phyloP scores from a whole-genome alignment of 495 filamentous ascomycete genomes.

The Xylaria nigripes region DNA sequence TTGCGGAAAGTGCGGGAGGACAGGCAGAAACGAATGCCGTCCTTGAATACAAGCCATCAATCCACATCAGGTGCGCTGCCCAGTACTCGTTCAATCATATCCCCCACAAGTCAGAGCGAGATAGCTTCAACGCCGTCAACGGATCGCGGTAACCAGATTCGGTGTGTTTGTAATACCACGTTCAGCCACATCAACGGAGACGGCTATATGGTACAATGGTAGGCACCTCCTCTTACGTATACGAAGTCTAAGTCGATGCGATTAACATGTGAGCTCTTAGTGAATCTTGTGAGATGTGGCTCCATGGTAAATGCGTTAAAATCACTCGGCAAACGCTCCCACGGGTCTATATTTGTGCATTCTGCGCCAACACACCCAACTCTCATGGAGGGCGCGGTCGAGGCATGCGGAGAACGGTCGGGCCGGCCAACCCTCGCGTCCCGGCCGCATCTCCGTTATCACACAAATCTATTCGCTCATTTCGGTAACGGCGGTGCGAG shows the following conservation, averaged over 20 bases:
- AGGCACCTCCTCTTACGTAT: constrained; percentile 10
- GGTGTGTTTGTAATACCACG: constrained; percentile 62
- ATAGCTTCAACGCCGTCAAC: constrained; percentile 60
- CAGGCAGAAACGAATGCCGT: constrained; percentile 40
- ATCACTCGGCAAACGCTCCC: constrained; percentile 58
- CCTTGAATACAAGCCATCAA: constrained; percentile 25
- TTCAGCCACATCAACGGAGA: constrained; percentile 45
- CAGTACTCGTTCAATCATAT: constrained; percentile 27
- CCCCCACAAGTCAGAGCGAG: constrained; percentile 62
- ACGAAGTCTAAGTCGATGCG: not conserved
- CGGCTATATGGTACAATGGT: constrained; percentile 82
- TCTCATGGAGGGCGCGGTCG: constrained; percentile 48
- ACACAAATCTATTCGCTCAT: constrained; percentile 56
- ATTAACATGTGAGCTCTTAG: constrained; percentile 34
- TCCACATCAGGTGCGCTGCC: constrained; percentile 14
- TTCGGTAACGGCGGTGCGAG: constrained; percentile 30
- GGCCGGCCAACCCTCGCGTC: constrained; percentile 20
- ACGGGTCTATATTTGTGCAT: constrained; percentile 70
- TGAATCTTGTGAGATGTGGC: constrained; percentile 79
- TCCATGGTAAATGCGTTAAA: constrained; percentile 72
- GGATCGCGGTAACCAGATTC: constrained; percentile 50
- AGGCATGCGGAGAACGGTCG: constrained; percentile 36
- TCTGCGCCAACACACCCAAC: constrained; percentile 67
- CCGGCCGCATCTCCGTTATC: constrained; percentile 53
- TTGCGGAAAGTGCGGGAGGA: constrained; percentile 65